A percentile compares a stretch with the other conserved stretches of the same genome.
Conservation (phyloP, 495 filamentous ascomycete genomes). For the Aeminium ludgeri region DNA sequence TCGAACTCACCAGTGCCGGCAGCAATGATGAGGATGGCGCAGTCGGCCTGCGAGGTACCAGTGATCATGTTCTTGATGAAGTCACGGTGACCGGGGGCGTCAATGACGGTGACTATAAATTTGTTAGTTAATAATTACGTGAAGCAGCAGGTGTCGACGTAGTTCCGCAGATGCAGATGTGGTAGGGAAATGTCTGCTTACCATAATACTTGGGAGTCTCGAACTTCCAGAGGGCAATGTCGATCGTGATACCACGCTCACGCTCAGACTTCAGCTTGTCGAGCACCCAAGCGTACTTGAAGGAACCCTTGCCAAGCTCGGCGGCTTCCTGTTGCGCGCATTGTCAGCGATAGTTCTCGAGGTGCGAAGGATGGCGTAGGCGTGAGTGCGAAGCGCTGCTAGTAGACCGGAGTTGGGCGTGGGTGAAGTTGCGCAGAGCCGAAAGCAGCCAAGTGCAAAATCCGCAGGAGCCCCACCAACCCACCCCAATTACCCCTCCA, state of each 20-base stretch:
- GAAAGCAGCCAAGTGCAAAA: slow-evolving; percentile 2
- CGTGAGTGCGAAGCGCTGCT: too few species aligned
- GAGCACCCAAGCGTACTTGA: slow-evolving; percentile 99
- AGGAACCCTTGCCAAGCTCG: slow-evolving; percentile 99
- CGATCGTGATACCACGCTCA: slow-evolving; percentile 99
- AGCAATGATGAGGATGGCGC: slow-evolving; percentile 99
- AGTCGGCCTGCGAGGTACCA: slow-evolving; percentile 99
- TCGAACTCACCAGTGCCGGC: slow-evolving; percentile 99
- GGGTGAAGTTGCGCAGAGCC: background rate
- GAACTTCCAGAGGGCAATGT: slow-evolving; percentile 99
- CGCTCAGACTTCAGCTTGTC: slow-evolving; percentile 99
- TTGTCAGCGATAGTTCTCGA: slow-evolving; percentile 27
- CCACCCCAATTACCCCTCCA: slow-evolving; percentile 19
- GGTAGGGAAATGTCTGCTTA: too few species aligned
- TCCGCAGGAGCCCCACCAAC: background rate
- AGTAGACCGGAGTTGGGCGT: too few species aligned
- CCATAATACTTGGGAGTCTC: slow-evolving; percentile 96
- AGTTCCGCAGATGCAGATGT: slow-evolving; percentile 87
- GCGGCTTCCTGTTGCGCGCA: slow-evolving; percentile 61
- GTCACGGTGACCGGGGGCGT: slow-evolving; percentile 98
- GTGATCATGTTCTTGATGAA: slow-evolving; percentile 99
- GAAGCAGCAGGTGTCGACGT: too few species aligned
- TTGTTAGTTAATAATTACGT: slow-evolving; percentile 11
- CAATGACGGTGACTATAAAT: slow-evolving; percentile 33
- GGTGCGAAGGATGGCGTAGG: too few species aligned